Evolutionary conservation across 2,329 filamentous ascomycete species (phyloP).

Genomic region (Neocatenulostroma microsporum): DNA sequence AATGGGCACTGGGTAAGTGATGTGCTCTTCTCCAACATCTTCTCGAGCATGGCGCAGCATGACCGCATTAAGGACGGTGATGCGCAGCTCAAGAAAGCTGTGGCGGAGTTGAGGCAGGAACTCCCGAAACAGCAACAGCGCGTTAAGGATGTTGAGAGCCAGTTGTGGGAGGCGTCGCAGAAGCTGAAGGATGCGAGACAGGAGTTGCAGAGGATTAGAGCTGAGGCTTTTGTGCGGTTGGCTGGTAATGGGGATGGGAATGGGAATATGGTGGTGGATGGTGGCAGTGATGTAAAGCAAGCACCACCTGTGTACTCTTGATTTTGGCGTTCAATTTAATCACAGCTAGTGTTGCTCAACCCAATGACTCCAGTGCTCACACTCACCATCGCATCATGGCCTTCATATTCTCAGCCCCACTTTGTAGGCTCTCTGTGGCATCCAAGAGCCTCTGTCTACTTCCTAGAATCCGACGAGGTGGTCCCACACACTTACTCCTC

Average conservation of each 20-base stretch:
- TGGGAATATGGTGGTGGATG: no score
- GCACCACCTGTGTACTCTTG: no score
- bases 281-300: no score
- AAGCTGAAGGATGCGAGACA: conserved; percentile 18
- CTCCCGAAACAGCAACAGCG: conserved; percentile 15
- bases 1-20: conserved; percentile 24
- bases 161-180: conserved; percentile 12
- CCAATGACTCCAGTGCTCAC: no score
- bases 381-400: no score
- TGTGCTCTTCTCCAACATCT: conserved; percentile 27
- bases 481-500: no score
- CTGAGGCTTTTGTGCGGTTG: conserved; percentile 23
- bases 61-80: conserved; percentile 21
- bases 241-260: conserved; percentile 11
- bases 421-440: no score
- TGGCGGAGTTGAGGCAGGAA: conserved; percentile 16
- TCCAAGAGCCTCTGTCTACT: no score
- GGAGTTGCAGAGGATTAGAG: conserved; percentile 25
- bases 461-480: no score
- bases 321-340: no score
- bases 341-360: no score
- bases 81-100: conserved; percentile 17
- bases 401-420: no score
- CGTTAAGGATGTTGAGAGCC: conserved; percentile 10
- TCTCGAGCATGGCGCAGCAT: conserved; percentile 23